phyloP scores from a whole-genome alignment of 768 basidiomycete genomes.

The Paxillus rubicundulus region DNA sequence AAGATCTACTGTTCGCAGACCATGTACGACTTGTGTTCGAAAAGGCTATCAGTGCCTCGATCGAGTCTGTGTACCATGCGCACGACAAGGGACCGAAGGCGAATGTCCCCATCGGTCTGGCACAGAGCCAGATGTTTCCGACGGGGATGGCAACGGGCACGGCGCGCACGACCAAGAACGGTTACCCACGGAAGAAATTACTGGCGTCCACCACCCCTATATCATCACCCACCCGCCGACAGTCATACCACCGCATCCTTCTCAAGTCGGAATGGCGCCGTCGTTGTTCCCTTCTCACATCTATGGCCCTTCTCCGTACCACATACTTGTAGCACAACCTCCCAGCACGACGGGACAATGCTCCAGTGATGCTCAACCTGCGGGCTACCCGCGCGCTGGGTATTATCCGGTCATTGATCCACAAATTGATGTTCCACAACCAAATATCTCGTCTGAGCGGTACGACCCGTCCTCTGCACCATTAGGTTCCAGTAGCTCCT shows the following conservation, averaged over 20 bases:
- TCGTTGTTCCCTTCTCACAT: constrained; percentile 24
- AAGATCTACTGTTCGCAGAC: constrained; percentile 33
- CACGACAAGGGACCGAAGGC: constrained; percentile 41
- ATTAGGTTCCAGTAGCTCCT: constrained; percentile 7
- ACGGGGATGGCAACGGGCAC: constrained; percentile 28
- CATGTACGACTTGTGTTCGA: constrained; percentile 48
- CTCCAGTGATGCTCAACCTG: constrained; percentile 23
- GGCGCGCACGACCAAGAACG: constrained; percentile 1
- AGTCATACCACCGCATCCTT: constrained; percentile 11
- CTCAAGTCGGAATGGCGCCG: constrained; percentile 17
- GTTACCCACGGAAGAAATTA: not conserved
- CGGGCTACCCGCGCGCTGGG: constrained; percentile 22
- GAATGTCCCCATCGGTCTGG: constrained; percentile 44
- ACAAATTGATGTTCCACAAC: constrained; percentile 30
- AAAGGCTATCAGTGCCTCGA: constrained; percentile 54
- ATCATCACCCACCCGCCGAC: constrained; percentile 10
- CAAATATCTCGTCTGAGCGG: constrained; percentile 34
- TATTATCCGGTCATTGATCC: constrained; percentile 45
- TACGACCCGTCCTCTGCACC: constrained; percentile 26
- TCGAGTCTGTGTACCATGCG: constrained; percentile 44
- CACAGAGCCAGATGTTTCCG: constrained; percentile 23
- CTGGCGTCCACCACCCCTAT: constrained; percentile 13
- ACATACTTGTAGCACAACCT: constrained; percentile 24
- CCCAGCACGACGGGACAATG: constrained; percentile 10
- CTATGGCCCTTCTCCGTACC: constrained; percentile 30